Conservation (phyloP, 192 early-diverging fungal species). For the Coemansia sp. region DNA sequence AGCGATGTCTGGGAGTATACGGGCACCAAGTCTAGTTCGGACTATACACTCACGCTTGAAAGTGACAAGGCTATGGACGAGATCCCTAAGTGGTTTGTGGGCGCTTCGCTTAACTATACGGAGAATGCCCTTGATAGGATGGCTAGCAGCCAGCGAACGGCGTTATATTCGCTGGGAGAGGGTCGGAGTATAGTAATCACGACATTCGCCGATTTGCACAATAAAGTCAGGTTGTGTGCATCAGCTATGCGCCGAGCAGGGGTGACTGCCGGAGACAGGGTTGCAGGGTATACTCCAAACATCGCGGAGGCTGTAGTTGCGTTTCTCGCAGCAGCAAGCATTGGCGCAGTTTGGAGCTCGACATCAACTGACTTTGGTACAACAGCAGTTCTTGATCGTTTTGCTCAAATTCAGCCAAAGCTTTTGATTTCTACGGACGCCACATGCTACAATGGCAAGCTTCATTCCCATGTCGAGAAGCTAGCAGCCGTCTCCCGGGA, state of each 20-base stretch:
- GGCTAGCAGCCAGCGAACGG: conserved; percentile 38
- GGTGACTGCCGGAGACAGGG: conserved; percentile 75
- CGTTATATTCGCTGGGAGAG: conserved; percentile 55
- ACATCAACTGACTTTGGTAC: conserved; percentile 94
- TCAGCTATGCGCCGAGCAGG: conserved; percentile 72
- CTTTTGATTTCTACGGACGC: conserved; percentile 88
- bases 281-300: conserved; percentile 89
- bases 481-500: conserved; percentile 67
- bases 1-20: conserved; percentile 76
- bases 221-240: conserved; percentile 66
- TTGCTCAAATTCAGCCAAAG: conserved; percentile 88
- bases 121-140: conserved; percentile 77
- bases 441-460: conserved; percentile 88
- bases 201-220: conserved; percentile 72
- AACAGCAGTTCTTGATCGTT: conserved; percentile 87
- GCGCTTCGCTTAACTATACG: conserved; percentile 82
- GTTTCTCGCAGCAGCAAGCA: conserved; percentile 73
- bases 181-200: conserved; percentile 48
- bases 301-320: conserved; percentile 76
- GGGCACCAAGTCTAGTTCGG: conserved; percentile 27
- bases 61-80: conserved; percentile 70
- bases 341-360: conserved; percentile 94
- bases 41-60: conserved; percentile 62
- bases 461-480: conserved; percentile 77
- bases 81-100: conserved; percentile 92